phyloP scores from a whole-genome alignment of 176 grass and related monocot genomes.

The Saccharum spontaneum region DNA sequence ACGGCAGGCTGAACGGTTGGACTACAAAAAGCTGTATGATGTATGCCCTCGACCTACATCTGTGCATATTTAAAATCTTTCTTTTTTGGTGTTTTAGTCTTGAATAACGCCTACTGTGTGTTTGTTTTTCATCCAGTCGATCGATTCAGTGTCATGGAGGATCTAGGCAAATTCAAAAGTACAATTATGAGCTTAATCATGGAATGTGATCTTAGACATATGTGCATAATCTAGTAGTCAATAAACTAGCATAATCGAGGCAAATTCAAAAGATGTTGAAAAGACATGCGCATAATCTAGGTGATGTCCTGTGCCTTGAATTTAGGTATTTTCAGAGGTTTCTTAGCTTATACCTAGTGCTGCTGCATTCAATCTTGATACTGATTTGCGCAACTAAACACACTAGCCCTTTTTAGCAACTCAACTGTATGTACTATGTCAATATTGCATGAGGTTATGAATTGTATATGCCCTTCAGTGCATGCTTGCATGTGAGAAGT shows the following conservation, averaged over 20 bases:
- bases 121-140: neutral
- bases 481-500: neutral
- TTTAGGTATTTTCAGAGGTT: slow-evolving; percentile 10
- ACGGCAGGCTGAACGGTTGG: slow-evolving; percentile 55
- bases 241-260: neutral
- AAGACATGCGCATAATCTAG: neutral
- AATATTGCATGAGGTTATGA: neutral
- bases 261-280: neutral
- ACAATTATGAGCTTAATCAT: slow-evolving; percentile 3
- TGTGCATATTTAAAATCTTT: slow-evolving; percentile 2
- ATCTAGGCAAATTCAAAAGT: slow-evolving; percentile 20
- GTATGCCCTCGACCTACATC: slow-evolving; percentile 45
- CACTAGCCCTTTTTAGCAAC: neutral
- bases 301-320: neutral
- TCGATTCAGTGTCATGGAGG: slow-evolving; percentile 7
- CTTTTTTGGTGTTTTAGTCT: neutral
- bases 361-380: neutral
- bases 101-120: neutral
- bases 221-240: neutral
- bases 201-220: neutral
- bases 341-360: neutral
- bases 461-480: neutral
- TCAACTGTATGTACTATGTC: neutral
- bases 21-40: slow-evolving; percentile 84
- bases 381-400: neutral